A percentile compares a stretch with the other conserved stretches of the same genome.
These are phyloP conservation scores for Aspergillus ostianus DNA, from an alignment of 495 filamentous ascomycete species.

Conservation along the genomic window DNA sequence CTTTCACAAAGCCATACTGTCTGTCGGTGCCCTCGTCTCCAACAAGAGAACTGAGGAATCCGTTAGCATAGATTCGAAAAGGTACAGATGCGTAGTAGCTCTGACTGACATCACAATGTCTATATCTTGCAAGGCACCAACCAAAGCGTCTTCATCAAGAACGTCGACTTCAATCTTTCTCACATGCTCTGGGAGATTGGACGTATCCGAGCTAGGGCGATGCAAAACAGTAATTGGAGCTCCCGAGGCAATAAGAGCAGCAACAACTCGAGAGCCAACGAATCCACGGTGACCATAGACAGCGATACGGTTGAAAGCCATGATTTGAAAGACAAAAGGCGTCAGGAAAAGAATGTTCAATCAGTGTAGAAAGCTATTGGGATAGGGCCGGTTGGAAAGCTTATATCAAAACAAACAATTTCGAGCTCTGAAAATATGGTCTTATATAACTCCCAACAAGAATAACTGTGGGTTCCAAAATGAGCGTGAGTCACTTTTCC, in stretches of 20 bases:
- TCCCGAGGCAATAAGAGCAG: constrained; percentile 17
- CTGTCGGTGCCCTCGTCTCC: constrained; percentile 15
- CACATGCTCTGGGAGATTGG: constrained; percentile 11
- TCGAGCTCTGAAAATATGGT: constrained; percentile 1
- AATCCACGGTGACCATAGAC: constrained; percentile 27
- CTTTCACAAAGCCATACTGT: constrained; percentile 20
- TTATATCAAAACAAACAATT: neutral
- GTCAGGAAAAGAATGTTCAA: constrained; percentile 1
- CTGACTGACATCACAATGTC: constrained; percentile 26
- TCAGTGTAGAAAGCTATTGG: constrained; percentile 3
- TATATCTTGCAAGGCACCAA: constrained; percentile 17
- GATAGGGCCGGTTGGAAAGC: neutral
- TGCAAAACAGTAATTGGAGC: constrained; percentile 21
- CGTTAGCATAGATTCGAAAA: constrained; percentile 5
- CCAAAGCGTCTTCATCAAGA: constrained; percentile 15
- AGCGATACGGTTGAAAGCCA: constrained; percentile 24
- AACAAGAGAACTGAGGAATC: constrained; percentile 20
- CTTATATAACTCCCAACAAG: constrained; percentile 1
- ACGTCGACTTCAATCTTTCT: constrained; percentile 18
- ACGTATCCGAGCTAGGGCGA: constrained; percentile 18
- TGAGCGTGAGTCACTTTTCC: neutral
- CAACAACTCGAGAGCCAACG: constrained; percentile 19
- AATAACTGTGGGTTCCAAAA: neutral
- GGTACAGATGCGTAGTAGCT: constrained; percentile 1
- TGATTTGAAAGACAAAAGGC: constrained; percentile 8